Conservation (phyloP, 2,329 filamentous ascomycete genomes). For the Xylaria digitata region DNA sequence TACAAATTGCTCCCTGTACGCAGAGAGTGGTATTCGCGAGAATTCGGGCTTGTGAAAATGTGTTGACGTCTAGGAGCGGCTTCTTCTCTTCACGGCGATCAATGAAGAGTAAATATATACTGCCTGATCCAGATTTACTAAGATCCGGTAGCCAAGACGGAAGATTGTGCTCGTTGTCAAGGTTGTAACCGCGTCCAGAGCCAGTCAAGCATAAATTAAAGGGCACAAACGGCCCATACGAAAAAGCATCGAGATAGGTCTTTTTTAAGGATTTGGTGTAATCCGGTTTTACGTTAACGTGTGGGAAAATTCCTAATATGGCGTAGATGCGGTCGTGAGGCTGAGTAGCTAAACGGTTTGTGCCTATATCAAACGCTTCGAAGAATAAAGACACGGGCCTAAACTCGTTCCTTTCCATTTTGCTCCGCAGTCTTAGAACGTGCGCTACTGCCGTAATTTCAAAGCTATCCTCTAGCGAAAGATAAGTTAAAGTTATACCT, state of each 20-base stretch:
- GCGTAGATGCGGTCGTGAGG: slow-evolving; percentile 3
- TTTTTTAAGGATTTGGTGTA: not conserved
- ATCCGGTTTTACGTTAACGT: not conserved
- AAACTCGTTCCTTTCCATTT: too few species aligned
- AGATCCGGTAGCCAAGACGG: not conserved
- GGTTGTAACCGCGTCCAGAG: not conserved
- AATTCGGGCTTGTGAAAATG: not conserved
- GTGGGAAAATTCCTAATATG: not conserved
- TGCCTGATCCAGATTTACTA: too few species aligned
- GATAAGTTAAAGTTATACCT: too few species aligned
- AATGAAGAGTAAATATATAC: too few species aligned
- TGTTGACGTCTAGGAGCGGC: not conserved
- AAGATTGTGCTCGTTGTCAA: not conserved
- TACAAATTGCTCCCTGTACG: not conserved
- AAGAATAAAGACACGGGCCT: too few species aligned
- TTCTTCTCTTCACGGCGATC: too few species aligned
- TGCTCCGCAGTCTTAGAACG: too few species aligned
- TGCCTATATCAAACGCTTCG: not conserved
- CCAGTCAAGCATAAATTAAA: not conserved
- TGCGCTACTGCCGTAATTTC: too few species aligned
- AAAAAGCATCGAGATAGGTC: not conserved
- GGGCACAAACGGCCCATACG: too few species aligned
- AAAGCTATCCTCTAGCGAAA: too few species aligned
- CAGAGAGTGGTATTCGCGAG: not conserved
- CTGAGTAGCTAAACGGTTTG: not conserved